Conservation (phyloP, 148 eudicot species). For the Camellia japonica region DNA sequence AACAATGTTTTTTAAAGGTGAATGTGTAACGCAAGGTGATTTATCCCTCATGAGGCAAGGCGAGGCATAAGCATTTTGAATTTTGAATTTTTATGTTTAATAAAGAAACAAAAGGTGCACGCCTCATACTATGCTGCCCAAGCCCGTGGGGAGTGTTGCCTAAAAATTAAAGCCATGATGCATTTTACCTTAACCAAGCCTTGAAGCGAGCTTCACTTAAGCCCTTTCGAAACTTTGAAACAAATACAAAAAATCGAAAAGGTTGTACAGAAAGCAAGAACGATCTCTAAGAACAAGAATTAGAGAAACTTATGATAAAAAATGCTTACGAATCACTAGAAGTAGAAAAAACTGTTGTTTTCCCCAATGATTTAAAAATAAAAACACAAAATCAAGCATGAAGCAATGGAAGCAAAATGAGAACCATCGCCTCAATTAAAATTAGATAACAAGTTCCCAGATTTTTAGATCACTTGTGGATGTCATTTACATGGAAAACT, state of each 20-base stretch:
- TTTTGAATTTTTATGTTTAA: too few species aligned
- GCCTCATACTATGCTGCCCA: too few species aligned
- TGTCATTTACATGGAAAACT: background rate
- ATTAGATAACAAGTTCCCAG: background rate
- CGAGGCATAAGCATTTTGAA: too few species aligned
- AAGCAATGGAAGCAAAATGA: background rate
- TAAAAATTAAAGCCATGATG: too few species aligned
- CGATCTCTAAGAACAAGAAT: background rate
- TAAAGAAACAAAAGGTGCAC: too few species aligned
- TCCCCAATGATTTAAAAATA: background rate
- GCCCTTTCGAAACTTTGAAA: too few species aligned
- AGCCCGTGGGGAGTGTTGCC: too few species aligned
- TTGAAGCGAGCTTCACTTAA: too few species aligned
- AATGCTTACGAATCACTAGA: background rate
- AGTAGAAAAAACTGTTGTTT: background rate
- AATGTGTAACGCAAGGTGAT: background rate
- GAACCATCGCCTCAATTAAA: constrained; percentile 3
- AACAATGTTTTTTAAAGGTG: background rate
- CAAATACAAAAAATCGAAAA: background rate
- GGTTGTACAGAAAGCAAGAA: background rate
- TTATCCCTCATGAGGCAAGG: background rate
- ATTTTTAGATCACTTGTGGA: background rate
- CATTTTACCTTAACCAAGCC: too few species aligned
- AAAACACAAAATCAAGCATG: background rate
- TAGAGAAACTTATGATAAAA: background rate